phyloP scores from a whole-genome alignment of 108 stramenopile species.

The Skeletonema menzelii region DNA sequence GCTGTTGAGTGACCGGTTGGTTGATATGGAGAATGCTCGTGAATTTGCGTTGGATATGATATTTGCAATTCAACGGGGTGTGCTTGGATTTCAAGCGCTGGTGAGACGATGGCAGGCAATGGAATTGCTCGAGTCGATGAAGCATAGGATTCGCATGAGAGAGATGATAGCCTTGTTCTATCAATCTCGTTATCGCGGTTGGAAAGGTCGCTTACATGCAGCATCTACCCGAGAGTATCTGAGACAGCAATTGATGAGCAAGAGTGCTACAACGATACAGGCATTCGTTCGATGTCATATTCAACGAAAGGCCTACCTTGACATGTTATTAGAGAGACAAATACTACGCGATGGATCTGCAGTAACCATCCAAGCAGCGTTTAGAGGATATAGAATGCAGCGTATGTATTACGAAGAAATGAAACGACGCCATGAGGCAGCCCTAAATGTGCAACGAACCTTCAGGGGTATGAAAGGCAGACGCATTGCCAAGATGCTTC shows the following conservation, averaged over 20 bases:
- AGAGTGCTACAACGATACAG: conserved; percentile 26
- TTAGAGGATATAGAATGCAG: conserved; percentile 12
- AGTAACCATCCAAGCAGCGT: conserved; percentile 14
- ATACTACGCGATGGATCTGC: conserved; percentile 28
- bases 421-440: conserved; percentile 12
- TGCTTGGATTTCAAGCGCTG: conserved; percentile 19
- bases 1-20: conserved; percentile 13
- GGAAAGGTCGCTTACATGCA: conserved; percentile 19
- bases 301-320: conserved; percentile 16
- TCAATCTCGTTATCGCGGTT: conserved; percentile 32
- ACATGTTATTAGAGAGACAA: conserved; percentile 8
- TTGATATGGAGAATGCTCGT: conserved; percentile 21
- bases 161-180: conserved; percentile 14
- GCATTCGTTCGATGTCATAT: conserved; percentile 2
- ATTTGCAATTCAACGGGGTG: conserved; percentile 12
- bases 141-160: conserved; percentile 13
- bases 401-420: conserved; percentile 9
- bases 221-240: conserved; percentile 21
- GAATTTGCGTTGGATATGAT: conserved; percentile 23
- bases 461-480: conserved; percentile 27
- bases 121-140: conserved; percentile 17
- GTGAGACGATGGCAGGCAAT: conserved; percentile 28
- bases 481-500: background rate
- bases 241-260: conserved; percentile 11
- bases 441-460: conserved; percentile 23